phyloP scores from a whole-genome alignment of 2,329 filamentous ascomycete species.

The Aspergillus sp. region DNA sequence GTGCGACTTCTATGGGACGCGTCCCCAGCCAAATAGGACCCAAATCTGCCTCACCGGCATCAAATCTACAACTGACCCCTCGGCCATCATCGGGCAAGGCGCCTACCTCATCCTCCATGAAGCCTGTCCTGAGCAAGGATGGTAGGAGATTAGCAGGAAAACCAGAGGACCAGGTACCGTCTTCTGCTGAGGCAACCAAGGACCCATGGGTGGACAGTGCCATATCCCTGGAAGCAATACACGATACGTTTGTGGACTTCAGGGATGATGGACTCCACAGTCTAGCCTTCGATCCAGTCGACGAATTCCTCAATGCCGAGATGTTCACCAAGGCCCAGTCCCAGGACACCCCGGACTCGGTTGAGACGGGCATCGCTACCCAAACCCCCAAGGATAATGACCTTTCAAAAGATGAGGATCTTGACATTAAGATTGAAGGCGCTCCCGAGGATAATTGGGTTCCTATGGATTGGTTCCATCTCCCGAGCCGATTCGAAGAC shows the following conservation, averaged over 20 bases:
- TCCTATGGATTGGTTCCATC: conserved; percentile 28
- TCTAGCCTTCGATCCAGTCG: conserved; percentile 30
- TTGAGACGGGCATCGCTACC: conserved; percentile 28
- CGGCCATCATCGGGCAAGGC: conserved; percentile 20
- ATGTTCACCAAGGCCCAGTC: conserved; percentile 28
- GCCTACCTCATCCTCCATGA: conserved; percentile 12
- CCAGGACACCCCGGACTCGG: conserved; percentile 34
- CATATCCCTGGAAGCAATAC: conserved; percentile 33
- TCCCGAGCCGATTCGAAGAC: conserved; percentile 21
- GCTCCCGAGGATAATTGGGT: conserved; percentile 25
- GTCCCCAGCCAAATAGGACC: conserved; percentile 26
- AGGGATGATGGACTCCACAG: conserved; percentile 20
- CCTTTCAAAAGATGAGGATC: conserved; percentile 24
- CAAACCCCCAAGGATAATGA: conserved; percentile 35
- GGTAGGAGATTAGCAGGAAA: conserved; percentile 22
- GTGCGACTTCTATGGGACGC: conserved; percentile 28
- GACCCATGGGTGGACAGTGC: conserved; percentile 35
- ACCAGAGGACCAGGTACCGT: conserved; percentile 10
- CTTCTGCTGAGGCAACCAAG: conserved; percentile 13
- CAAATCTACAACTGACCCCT: conserved; percentile 30
- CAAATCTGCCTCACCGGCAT: conserved; percentile 29
- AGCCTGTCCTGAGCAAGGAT: conserved; percentile 19
- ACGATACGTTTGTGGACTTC: conserved; percentile 32
- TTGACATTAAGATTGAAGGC: conserved; percentile 22
- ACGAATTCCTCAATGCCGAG: conserved; percentile 33